These are phyloP conservation scores for Rhodotorula sp. DNA, from an alignment of 1,284 basidiomycete genomes.

Conservation along the genomic window DNA sequence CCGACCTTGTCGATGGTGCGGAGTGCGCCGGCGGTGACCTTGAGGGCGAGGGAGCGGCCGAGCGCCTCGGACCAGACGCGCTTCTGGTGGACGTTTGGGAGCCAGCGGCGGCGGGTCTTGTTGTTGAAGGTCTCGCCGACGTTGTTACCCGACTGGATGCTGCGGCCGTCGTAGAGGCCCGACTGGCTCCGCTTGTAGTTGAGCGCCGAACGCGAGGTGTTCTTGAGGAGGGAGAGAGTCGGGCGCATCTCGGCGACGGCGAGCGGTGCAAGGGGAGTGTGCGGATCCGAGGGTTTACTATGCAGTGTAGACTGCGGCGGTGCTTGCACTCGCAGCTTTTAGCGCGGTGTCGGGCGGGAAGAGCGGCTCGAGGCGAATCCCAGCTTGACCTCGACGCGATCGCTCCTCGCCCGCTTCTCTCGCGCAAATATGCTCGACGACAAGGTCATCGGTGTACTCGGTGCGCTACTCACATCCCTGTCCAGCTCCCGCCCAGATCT, in stretches of 20 bases:
- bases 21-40: slow-evolving; percentile 71
- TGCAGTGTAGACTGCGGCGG: neutral
- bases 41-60: slow-evolving; percentile 61
- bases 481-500: neutral
- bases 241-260: slow-evolving; percentile 12
- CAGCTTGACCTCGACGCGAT: neutral
- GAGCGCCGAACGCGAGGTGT: slow-evolving; percentile 36
- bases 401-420: neutral
- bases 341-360: neutral
- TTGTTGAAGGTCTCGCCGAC: slow-evolving; percentile 80
- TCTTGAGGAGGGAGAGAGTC: slow-evolving; percentile 23
- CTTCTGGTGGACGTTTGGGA: slow-evolving; percentile 80
- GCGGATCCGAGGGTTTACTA: too few species aligned
- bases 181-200: slow-evolving; percentile 37
- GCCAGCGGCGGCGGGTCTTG: slow-evolving; percentile 87
- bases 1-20: slow-evolving; percentile 79
- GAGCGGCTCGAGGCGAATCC: neutral
- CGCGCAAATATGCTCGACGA: slow-evolving; percentile 28
- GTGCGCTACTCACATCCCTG: neutral
- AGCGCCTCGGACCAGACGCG: slow-evolving; percentile 68
- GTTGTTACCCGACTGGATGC: slow-evolving; percentile 80
- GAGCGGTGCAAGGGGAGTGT: neutral
- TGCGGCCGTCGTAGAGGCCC: slow-evolving; percentile 72
- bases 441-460: slow-evolving; percentile 41
- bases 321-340: neutral